A percentile compares a stretch with the other conserved stretches of the same genome.
These are phyloP conservation scores for Glycine latifolia DNA, from an alignment of 306 rosid genomes.

Conservation along the genomic window DNA sequence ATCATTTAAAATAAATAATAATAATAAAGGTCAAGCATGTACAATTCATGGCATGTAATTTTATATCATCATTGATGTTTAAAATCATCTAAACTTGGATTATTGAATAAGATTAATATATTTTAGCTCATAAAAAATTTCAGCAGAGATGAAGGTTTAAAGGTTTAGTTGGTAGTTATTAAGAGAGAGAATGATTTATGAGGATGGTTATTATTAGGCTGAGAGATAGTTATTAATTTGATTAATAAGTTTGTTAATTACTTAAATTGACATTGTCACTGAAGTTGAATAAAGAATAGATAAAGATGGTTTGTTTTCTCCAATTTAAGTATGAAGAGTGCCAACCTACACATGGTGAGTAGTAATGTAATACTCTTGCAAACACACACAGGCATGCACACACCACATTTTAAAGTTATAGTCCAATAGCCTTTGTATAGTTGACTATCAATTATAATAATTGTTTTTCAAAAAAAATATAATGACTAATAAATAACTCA, in stretches of 20 bases:
- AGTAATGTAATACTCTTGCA: neutral
- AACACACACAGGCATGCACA: too few species aligned
- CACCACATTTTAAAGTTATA: neutral
- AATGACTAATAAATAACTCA: neutral
- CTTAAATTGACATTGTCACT: neutral
- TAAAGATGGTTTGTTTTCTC: slow-evolving; percentile 10
- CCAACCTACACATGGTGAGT: neutral
- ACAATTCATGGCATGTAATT: neutral
- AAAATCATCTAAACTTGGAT: neutral
- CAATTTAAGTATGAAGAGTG: neutral
- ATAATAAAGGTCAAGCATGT: neutral
- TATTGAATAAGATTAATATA: neutral
- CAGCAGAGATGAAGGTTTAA: neutral
- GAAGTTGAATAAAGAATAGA: slow-evolving; percentile 6
- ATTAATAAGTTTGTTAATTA: neutral
- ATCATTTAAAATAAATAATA: neutral
- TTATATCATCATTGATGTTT: neutral
- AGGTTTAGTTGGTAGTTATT: neutral
- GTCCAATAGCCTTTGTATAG: too few species aligned
- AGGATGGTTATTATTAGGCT: neutral
- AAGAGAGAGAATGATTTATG: neutral
- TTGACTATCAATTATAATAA: slow-evolving; percentile 16
- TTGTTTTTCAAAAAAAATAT: neutral
- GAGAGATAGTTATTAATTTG: slow-evolving; percentile 23
- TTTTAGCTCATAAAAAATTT: neutral